Evolutionary conservation across 257 asterid genomes (phyloP).

Genomic region (Gentiana straminea): DNA sequence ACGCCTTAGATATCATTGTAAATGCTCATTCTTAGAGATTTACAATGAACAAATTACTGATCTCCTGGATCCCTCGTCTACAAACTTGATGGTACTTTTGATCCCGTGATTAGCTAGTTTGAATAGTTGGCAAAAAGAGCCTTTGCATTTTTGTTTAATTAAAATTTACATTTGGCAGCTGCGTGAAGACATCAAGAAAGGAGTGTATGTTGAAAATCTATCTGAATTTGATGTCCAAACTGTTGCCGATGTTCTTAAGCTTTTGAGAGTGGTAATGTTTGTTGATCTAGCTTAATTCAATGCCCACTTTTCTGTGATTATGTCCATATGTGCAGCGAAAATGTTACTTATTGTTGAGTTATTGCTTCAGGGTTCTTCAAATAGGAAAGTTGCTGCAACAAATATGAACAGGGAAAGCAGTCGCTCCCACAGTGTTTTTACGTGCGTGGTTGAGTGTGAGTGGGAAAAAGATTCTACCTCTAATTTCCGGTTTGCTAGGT

Average conservation of each 20-base stretch:
- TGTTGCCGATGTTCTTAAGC: slow-evolving; percentile 82
- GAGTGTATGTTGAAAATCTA: slow-evolving; percentile 88
- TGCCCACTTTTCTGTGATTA: slow-evolving; percentile 1
- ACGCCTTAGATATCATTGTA: slow-evolving; percentile 61
- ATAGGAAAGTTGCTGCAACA: slow-evolving; percentile 90
- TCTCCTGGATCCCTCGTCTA: slow-evolving; percentile 93
- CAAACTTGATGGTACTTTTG: slow-evolving; percentile 72
- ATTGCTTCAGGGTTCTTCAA: slow-evolving; percentile 66
- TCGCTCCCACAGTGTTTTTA: slow-evolving; percentile 94
- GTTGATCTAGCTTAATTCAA: slow-evolving; percentile 8
- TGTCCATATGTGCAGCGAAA: background rate
- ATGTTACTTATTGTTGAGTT: slow-evolving; percentile 9
- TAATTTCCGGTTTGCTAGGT: slow-evolving; percentile 85
- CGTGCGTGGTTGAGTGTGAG: slow-evolving; percentile 90
- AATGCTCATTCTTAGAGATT: slow-evolving; percentile 92
- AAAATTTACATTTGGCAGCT: slow-evolving; percentile 28
- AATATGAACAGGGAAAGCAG: slow-evolving; percentile 99
- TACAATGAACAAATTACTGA: slow-evolving; percentile 90
- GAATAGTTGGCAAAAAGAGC: slow-evolving; percentile 5
- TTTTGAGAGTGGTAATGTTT: slow-evolving; percentile 62
- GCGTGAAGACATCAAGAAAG: slow-evolving; percentile 85
- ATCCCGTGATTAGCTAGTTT: slow-evolving; percentile 7
- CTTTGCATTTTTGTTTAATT: slow-evolving; percentile 10
- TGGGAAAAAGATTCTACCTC: slow-evolving; percentile 91
- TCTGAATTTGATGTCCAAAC: slow-evolving; percentile 88